phyloP scores from a whole-genome alignment of 2,329 filamentous ascomycete species.

The Basipetospora chlamydospora region DNA sequence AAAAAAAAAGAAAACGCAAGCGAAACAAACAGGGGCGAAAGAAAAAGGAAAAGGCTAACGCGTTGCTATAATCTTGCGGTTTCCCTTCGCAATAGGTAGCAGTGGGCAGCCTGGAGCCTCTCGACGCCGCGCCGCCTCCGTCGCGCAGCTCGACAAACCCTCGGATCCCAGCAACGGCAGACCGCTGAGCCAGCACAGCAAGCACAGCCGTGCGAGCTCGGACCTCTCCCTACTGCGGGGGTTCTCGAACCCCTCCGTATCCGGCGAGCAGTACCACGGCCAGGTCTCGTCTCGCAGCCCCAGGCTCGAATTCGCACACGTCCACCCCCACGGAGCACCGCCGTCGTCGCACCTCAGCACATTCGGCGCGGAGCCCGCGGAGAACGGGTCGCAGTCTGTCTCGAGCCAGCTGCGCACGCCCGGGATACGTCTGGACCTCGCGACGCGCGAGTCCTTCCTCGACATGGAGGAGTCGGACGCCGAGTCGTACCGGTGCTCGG shows the following conservation, averaged over 20 bases:
- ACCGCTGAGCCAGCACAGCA: slow-evolving; percentile 46
- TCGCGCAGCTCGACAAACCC: slow-evolving; percentile 44
- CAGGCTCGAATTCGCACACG: slow-evolving; percentile 24
- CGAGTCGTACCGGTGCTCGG: slow-evolving; percentile 50
- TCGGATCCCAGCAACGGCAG: slow-evolving; percentile 30
- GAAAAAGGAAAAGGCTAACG: no score
- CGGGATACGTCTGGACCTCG: slow-evolving; percentile 37
- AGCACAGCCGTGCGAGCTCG: slow-evolving; percentile 56
- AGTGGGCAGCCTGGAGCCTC: slow-evolving; percentile 26
- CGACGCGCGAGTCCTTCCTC: slow-evolving; percentile 40
- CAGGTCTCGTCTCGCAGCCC: slow-evolving; percentile 20
- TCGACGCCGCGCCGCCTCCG: slow-evolving; percentile 45
- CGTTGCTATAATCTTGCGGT: not conserved
- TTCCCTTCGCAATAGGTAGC: not conserved
- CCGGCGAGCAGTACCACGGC: slow-evolving; percentile 21
- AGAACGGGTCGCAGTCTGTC: slow-evolving; percentile 5
- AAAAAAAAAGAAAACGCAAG: not conserved
- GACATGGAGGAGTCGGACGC: slow-evolving; percentile 57
- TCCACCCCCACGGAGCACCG: no score
- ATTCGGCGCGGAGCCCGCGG: slow-evolving; percentile 21
- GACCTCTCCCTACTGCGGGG: slow-evolving; percentile 49
- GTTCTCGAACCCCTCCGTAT: slow-evolving; percentile 31
- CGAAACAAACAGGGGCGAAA: no score
- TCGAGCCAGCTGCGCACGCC: slow-evolving; percentile 25
- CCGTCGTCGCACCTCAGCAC: slow-evolving; percentile 10